These are phyloP conservation scores for Trametes meyenii DNA, from an alignment of 768 basidiomycete species.

Conservation along the genomic window DNA sequence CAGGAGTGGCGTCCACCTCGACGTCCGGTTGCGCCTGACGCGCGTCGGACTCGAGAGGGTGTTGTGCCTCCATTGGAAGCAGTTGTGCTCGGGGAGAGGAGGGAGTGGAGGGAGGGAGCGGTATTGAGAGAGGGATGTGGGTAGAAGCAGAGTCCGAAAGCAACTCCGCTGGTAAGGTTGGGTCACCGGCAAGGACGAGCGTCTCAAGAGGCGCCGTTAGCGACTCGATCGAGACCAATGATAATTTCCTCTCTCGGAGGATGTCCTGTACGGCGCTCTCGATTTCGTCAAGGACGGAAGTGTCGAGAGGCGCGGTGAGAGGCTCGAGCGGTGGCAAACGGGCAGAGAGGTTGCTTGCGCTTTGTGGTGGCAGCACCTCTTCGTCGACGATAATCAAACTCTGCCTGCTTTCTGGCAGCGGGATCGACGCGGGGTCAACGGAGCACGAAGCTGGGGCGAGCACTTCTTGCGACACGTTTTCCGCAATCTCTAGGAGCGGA, in stretches of 20 bases:
- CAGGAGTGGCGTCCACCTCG: not conserved
- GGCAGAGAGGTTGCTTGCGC: not conserved
- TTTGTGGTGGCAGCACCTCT: not conserved
- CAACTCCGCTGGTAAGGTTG: not conserved
- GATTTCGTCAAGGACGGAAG: not conserved
- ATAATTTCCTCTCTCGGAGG: not conserved
- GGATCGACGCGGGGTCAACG: not conserved
- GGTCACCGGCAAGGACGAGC: conserved; percentile 2
- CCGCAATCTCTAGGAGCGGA: not conserved
- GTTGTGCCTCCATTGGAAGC: conserved; percentile 4
- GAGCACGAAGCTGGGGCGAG: not conserved
- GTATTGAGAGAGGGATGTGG: not conserved
- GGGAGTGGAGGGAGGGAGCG: conserved; percentile 11
- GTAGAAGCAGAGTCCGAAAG: not conserved
- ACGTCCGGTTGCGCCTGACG: not conserved
- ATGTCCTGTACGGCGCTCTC: not conserved
- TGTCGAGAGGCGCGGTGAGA: conserved; percentile 3
- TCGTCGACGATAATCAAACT: not conserved
- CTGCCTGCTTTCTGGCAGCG: not conserved
- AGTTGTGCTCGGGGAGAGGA: not conserved
- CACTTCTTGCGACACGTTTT: not conserved
- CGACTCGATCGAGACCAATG: conserved; percentile 6
- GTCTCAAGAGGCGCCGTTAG: conserved; percentile 18
- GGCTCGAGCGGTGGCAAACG: conserved; percentile 1
- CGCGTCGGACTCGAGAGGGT: too few relatives aligned